Evolutionary conservation across 768 basidiomycete genomes (phyloP).

Genomic region (Leucosporidium yakuticum): DNA sequence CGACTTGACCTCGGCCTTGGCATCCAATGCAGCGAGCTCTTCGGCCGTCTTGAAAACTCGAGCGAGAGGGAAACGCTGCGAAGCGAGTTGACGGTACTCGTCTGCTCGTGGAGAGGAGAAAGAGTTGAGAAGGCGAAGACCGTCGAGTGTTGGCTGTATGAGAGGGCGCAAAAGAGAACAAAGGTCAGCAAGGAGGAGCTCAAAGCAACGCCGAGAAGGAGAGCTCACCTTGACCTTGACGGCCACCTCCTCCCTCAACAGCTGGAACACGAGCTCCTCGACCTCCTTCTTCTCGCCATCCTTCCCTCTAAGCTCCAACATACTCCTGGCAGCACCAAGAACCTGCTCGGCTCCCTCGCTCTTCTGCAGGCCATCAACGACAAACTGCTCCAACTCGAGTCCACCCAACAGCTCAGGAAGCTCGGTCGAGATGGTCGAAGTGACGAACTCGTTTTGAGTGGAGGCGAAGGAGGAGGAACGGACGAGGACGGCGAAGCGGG

Average conservation of each 20-base stretch:
- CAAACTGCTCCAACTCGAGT: constrained; percentile 60
- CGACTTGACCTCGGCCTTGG: background rate
- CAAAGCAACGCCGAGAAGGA: too few species aligned
- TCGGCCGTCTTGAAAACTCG: constrained; percentile 59
- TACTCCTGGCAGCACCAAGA: constrained; percentile 60
- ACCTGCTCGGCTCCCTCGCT: constrained; percentile 53
- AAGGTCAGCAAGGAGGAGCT: background rate
- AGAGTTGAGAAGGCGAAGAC: constrained; percentile 2
- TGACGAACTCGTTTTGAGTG: constrained; percentile 43
- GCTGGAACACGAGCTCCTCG: constrained; percentile 55
- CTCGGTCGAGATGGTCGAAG: constrained; percentile 54
- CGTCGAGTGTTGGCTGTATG: constrained; percentile 50
- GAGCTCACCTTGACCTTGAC: constrained; percentile 41
- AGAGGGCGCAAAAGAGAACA: too few species aligned
- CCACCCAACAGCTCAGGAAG: constrained; percentile 54
- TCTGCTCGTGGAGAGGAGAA: constrained; percentile 51
- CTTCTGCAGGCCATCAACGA: constrained; percentile 66
- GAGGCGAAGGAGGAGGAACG: background rate
- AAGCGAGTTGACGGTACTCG: constrained; percentile 58
- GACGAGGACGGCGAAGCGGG: constrained; percentile 51
- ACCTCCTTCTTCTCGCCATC: constrained; percentile 52
- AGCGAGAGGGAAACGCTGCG: constrained; percentile 55
- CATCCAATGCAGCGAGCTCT: constrained; percentile 46
- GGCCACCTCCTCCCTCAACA: constrained; percentile 48
- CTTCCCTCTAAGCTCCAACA: constrained; percentile 26